A percentile compares a stretch with the other conserved stretches of the same genome.
phyloP scores from a whole-genome alignment of 2,329 filamentous ascomycete genomes.

The Coleophoma cylindrospora region DNA sequence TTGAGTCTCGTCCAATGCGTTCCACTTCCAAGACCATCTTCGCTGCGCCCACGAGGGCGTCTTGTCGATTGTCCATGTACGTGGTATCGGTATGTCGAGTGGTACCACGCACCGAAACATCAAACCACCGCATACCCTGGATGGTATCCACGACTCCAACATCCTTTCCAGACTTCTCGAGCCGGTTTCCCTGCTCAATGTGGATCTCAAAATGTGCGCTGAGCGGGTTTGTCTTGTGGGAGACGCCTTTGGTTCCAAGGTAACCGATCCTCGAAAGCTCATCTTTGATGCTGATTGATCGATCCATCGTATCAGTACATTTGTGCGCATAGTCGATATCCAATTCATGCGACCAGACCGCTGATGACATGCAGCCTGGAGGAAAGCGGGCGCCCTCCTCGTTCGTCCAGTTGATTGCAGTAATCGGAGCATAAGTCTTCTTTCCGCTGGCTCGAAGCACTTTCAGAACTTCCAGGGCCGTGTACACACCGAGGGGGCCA shows the following conservation, averaged over 20 bases:
- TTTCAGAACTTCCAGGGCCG: slow-evolving; percentile 67
- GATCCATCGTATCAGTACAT: slow-evolving; percentile 53
- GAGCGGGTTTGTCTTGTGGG: slow-evolving; percentile 54
- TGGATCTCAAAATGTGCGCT: slow-evolving; percentile 76
- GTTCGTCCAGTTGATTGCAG: slow-evolving; percentile 13
- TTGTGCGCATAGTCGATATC: slow-evolving; percentile 54
- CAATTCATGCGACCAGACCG: slow-evolving; percentile 68
- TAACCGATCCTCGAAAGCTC: slow-evolving; percentile 69
- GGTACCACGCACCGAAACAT: slow-evolving; percentile 48
- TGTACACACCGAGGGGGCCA: slow-evolving; percentile 67
- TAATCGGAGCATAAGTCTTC: slow-evolving; percentile 64
- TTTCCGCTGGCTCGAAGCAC: slow-evolving; percentile 59
- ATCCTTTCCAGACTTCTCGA: slow-evolving; percentile 56
- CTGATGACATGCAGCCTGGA: slow-evolving; percentile 65
- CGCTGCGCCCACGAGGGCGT: slow-evolving; percentile 59
- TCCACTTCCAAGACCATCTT: slow-evolving; percentile 61
- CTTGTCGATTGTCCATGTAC: slow-evolving; percentile 52
- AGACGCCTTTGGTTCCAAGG: slow-evolving; percentile 50
- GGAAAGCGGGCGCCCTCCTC: slow-evolving; percentile 78
- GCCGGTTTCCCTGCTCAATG: slow-evolving; percentile 71
- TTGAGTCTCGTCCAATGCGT: slow-evolving; percentile 49
- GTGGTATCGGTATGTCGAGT: slow-evolving; percentile 9
- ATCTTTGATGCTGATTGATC: slow-evolving; percentile 3
- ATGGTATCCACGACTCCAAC: slow-evolving; percentile 67
- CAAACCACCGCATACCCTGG: slow-evolving; percentile 71